A percentile compares a stretch with the other conserved stretches of the same genome.
These are phyloP conservation scores for Marasmius oreades DNA, from an alignment of 1,284 basidiomycete genomes.

Conservation along the genomic window DNA sequence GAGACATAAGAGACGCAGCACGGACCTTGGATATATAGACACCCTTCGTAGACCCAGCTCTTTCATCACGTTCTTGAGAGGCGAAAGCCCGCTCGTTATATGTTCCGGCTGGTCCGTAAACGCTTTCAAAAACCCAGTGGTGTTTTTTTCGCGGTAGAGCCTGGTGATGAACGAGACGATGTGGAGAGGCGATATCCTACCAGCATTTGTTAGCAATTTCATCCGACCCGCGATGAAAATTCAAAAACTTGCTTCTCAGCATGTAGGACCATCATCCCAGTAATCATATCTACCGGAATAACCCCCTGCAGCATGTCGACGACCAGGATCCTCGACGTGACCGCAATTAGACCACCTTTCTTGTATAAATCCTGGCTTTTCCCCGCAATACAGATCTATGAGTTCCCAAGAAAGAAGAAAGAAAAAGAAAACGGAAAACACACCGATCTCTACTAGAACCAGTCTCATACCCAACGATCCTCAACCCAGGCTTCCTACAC, in stretches of 20 bases:
- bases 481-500: conserved; percentile 81
- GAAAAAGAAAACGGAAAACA: conserved; percentile 19
- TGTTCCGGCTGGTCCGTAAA: conserved; percentile 96
- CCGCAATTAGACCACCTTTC: conserved; percentile 84
- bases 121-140: conserved; percentile 90
- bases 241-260: conserved; percentile 66
- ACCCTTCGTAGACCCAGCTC: conserved; percentile 88
- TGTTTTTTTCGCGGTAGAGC: conserved; percentile 84
- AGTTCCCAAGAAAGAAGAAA: no score
- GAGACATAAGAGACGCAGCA: background rate
- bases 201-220: background rate
- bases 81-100: conserved; percentile 89
- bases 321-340: conserved; percentile 92
- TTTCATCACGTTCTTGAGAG: conserved; percentile 89
- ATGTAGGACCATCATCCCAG: conserved; percentile 92
- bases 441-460: conserved; percentile 73
- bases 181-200: conserved; percentile 79
- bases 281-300: conserved; percentile 82
- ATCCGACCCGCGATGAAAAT: no score
- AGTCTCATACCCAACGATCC: conserved; percentile 85
- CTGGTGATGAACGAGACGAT: conserved; percentile 90
- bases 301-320: conserved; percentile 92
- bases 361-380: conserved; percentile 84
- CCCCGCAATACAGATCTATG: background rate
- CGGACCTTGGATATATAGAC: conserved; percentile 87